Percentiles rank a stretch among this genome's conserved stretches.
These are phyloP conservation scores for Coemansia asiatica DNA, from an alignment of 192 early-diverging fungal species.

Conservation along the genomic window DNA sequence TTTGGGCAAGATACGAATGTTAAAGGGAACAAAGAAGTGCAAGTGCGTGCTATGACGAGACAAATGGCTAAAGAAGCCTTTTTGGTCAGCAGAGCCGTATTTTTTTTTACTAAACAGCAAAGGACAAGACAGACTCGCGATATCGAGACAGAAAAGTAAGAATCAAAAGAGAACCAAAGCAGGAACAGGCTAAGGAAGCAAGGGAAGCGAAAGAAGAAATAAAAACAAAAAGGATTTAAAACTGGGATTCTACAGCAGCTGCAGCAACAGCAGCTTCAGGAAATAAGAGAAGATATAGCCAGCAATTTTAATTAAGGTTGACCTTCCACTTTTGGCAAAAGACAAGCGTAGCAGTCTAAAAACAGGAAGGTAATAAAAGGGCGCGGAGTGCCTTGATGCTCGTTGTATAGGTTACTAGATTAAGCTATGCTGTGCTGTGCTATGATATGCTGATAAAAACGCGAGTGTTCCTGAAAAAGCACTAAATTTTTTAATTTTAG, in stretches of 20 bases:
- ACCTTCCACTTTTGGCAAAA: background rate
- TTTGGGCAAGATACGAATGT: background rate
- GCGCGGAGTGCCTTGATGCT: no score
- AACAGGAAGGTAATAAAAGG: background rate
- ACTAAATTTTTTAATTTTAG: background rate
- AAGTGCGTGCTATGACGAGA: background rate
- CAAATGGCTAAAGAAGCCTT: background rate
- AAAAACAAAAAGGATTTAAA: background rate
- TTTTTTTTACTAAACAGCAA: background rate
- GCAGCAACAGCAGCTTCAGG: background rate
- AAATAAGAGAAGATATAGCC: background rate
- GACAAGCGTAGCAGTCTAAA: background rate
- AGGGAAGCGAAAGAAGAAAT: background rate
- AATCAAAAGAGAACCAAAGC: no score
- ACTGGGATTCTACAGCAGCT: background rate
- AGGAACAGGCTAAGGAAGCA: background rate
- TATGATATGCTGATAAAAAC: background rate
- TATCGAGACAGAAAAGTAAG: no score
- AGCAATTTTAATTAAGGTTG: background rate
- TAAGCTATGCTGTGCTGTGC: background rate
- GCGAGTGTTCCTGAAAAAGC: background rate
- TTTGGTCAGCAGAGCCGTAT: background rate
- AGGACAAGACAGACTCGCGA: background rate
- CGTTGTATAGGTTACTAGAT: no score
- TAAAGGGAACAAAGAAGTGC: background rate